Base-by-base conservation (phyloP, 805 yeast species). In the Starmerella sp. region DNA sequence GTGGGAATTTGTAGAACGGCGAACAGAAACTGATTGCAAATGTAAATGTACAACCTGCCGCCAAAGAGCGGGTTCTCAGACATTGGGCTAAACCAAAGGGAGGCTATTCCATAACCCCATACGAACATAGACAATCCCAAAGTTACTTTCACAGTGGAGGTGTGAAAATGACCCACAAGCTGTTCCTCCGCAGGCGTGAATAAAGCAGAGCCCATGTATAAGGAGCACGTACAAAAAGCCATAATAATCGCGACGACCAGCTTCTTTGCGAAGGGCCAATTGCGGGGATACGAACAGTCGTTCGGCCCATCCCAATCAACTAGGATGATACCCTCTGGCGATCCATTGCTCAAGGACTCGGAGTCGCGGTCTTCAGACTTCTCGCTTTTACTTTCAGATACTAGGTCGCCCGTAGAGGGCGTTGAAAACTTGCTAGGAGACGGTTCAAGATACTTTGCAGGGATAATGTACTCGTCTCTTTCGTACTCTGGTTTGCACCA, bases 41-140 rank as follows among this genome's bases (percentile, higher is more conserved):
- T 64, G 62, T 79, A 80, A 43, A 77, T 70, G 43, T 71, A 69
- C 48, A 75, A 74, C 57, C 84, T 71, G 6, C 83, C 83, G 4
- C 67, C 65, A 13, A 78, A 75, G 5, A 45, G 28, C 8, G 65
- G 63, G 55, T 74, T 55, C 64, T 81, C 86, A 6, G 81, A 73
- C 62, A 81, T 62, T 4, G 86, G 84, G 0, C 81, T 73, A 46
- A 78, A 75, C 7, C 79, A 59, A 68, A 80, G 68, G 1, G 83
- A 82, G 2, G 83, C 83, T 30, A 79, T 43, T 44, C 82, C 86
- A 62, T 80, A 80, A 6, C 84, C 86, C 45, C 79, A 62, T 6
- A 81, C 83, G 59, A 76, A 81, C 48, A 79, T 52, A 0, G 82
- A 67, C 54, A 81, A 67, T 1, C 83, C 81, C 37, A 81, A 66